Evolutionary conservation across 805 yeast species (phyloP), one percentile per base, ranked within the genome.

Genomic region (Lipomyces starkeyi): DNA sequence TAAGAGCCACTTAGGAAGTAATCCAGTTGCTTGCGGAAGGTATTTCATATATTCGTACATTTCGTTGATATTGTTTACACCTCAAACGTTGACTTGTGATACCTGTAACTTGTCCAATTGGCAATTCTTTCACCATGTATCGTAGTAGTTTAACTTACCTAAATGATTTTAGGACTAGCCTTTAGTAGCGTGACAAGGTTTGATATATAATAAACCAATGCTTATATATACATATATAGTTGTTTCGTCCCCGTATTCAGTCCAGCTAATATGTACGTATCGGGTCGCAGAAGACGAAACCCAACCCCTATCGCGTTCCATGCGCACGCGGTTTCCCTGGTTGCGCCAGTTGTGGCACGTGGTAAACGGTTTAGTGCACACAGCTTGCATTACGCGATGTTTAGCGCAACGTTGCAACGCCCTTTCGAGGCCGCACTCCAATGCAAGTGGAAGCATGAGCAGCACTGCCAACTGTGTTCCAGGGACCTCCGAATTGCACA

Each of bases 1-100:
- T 55, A 91, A 80, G 54, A 89, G 82, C 91, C 97, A 90, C 80
- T 89, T 89, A 59, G 95, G 94, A 61, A 90, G 79, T 58, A 83
- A 75, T 11, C 93, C 92, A 8, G 86, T 85, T 1, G 81, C 66
- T 34, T 77, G 73, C 58, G 88, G 86, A 7, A 81, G 77, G 56
- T 81, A 63, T 34, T 56, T 37, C 8, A 81, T 77, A 49, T 80
- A 43, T 22, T 53, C 62, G 47, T 59, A 62, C 70, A 67, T 67
- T 53, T 53, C 14, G 27, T 11, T 53, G 17, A 8, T 25, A 53
- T 20, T 11, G 32, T 25, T 25, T 25, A 22, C 34, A 25, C 11
- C 32, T 17, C 6, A 0, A 4, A 43, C 22, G 8, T 1, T 25
- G 49, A 43, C 22, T 7, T 9, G 22, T n/a, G 22, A 7, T 37